phyloP scores from a whole-genome alignment of 2,329 filamentous ascomycete genomes.

The Penicillium sp. region DNA sequence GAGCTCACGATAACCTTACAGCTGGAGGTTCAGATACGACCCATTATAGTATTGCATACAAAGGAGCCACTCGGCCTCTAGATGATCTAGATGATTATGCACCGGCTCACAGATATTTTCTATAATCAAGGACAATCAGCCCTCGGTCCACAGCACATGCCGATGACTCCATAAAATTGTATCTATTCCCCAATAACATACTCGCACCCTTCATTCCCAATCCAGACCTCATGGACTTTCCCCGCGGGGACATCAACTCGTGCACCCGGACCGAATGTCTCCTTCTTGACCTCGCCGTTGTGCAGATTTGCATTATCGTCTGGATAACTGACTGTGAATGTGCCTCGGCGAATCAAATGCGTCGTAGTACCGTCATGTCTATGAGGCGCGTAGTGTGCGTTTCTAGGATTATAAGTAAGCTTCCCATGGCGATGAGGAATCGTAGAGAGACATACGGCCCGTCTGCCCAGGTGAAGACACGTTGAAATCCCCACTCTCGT shows the following conservation, averaged over 20 bases:
- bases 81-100: background rate
- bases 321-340: conserved; percentile 61
- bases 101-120: background rate
- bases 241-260: conserved; percentile 60
- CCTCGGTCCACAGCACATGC: background rate
- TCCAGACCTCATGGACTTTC: conserved; percentile 62
- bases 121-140: no score
- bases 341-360: conserved; percentile 59
- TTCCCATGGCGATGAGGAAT: background rate
- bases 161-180: no score
- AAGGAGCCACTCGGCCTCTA: background rate
- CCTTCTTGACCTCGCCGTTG: conserved; percentile 42
- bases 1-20: background rate
- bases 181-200: conserved; percentile 62
- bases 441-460: conserved; percentile 46
- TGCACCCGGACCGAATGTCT: conserved; percentile 57
- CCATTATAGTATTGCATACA: background rate
- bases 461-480: conserved; percentile 65
- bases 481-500: conserved; percentile 58
- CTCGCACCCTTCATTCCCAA: conserved; percentile 59
- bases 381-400: conserved; percentile 63
- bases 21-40: background rate
- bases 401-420: conserved; percentile 39
- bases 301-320: conserved; percentile 44
- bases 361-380: conserved; percentile 58